A percentile compares a stretch with the other conserved stretches of the same genome.
Conservation (phyloP, 495 filamentous ascomycete genomes). For the Penicillium salamii region DNA sequence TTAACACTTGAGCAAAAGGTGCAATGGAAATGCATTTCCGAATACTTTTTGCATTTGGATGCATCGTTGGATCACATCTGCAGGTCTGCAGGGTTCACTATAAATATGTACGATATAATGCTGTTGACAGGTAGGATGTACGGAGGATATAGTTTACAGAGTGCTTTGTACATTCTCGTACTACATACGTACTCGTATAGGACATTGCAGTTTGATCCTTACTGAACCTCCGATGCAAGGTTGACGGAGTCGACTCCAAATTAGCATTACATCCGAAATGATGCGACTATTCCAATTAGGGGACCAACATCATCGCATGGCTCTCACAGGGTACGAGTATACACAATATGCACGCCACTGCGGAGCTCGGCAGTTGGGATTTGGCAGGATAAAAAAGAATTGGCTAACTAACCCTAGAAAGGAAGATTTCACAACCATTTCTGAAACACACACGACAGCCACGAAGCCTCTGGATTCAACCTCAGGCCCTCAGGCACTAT, state of each 20-base stretch:
- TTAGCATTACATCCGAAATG: conserved; percentile 2
- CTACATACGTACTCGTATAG: not conserved
- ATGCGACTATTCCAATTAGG: not conserved
- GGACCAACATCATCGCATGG: not conserved
- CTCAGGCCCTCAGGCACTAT: not conserved
- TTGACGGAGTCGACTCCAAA: conserved; percentile 3
- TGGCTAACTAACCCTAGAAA: conserved; percentile 12
- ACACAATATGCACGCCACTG: not conserved
- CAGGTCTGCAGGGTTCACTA: not conserved
- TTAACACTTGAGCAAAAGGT: not conserved
- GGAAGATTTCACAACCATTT: not conserved
- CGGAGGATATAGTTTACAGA: no score
- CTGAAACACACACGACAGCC: not conserved
- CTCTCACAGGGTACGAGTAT: not conserved
- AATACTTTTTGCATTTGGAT: not conserved
- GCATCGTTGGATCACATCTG: not conserved
- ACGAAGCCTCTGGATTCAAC: no score
- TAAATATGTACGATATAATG: not conserved
- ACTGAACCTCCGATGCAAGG: not conserved
- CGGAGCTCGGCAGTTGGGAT: conserved; percentile 11
- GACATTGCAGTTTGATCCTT: not conserved
- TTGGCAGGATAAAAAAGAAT: conserved; percentile 10
- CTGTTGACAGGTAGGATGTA: not conserved
- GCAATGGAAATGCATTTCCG: not conserved
- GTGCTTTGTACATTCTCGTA: no score